phyloP scores from a whole-genome alignment of 345 rosid species.

The Mangifera indica region DNA sequence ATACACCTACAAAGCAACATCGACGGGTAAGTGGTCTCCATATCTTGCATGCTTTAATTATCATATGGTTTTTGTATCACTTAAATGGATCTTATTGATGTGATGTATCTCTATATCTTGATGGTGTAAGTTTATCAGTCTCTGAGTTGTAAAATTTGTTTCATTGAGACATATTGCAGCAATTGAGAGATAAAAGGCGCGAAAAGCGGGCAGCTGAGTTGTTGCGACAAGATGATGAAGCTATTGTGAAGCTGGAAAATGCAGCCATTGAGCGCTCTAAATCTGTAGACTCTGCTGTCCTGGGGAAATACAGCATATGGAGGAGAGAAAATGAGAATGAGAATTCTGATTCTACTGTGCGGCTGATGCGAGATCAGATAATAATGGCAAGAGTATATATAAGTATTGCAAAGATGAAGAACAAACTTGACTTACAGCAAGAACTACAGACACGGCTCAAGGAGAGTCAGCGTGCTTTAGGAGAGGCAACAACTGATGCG shows the following conservation, averaged over 20 bases:
- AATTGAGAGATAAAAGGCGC: constrained; percentile 80
- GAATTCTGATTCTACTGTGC: constrained; percentile 79
- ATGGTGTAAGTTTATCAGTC: constrained; percentile 9
- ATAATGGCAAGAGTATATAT: constrained; percentile 92
- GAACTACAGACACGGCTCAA: constrained; percentile 79
- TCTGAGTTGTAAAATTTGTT: constrained; percentile 3
- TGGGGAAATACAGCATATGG: constrained; percentile 97
- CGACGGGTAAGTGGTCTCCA: constrained; percentile 63
- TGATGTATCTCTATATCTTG: constrained; percentile 6
- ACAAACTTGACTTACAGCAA: constrained; percentile 59
- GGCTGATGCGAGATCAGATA: constrained; percentile 90
- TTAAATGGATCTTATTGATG: constrained; percentile 1
- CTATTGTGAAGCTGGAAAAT: constrained; percentile 76
- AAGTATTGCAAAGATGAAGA: constrained; percentile 77
- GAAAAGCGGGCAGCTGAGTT: constrained; percentile 76
- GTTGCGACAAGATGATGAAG: constrained; percentile 67
- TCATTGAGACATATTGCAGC: constrained; percentile 49
- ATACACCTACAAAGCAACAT: constrained; percentile 62
- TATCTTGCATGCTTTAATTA: constrained; percentile 5
- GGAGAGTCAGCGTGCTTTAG: constrained; percentile 79
- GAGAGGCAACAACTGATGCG: constrained; percentile 74
- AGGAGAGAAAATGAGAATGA: constrained; percentile 89
- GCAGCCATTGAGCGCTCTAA: constrained; percentile 93
- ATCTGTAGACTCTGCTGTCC: constrained; percentile 89
- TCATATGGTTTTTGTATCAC: neutral